Conservation (phyloP, 352 stramenopile species). For the Pythium monospermum region DNA sequence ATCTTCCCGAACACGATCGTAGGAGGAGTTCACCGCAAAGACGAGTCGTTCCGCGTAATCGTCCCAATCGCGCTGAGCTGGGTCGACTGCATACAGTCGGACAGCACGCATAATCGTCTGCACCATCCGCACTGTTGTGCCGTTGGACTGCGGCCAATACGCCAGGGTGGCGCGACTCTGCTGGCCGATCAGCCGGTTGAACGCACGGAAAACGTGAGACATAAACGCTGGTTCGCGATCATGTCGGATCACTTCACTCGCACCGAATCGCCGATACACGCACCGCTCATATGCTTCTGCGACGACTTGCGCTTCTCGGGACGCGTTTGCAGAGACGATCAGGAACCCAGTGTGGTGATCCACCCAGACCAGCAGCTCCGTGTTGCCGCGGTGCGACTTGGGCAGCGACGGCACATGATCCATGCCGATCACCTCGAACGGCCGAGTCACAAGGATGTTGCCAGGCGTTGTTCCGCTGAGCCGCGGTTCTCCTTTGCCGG, state of each 20-base stretch:
- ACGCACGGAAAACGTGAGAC: conserved; percentile 20
- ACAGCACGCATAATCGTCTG: conserved; percentile 16
- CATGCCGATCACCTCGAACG: conserved; percentile 25
- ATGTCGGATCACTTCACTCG: conserved; percentile 13
- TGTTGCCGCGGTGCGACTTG: conserved; percentile 16
- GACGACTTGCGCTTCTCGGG: conserved; percentile 10
- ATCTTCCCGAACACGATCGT: background rate
- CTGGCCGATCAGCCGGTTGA: conserved; percentile 12
- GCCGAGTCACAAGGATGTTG: conserved; percentile 13
- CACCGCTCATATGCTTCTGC: conserved; percentile 18
- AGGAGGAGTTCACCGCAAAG: conserved; percentile 15
- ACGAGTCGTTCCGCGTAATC: conserved; percentile 10
- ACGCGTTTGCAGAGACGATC: conserved; percentile 10
- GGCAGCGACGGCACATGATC: conserved; percentile 23
- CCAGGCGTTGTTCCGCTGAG: background rate
- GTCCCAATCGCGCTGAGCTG: conserved; percentile 19
- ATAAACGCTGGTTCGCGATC: conserved; percentile 25
- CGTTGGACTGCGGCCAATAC: conserved; percentile 16
- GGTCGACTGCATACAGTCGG: conserved; percentile 18
- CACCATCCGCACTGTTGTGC: conserved; percentile 6
- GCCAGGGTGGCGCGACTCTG: conserved; percentile 1
- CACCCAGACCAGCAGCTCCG: conserved; percentile 16
- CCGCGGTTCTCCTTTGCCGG: conserved; percentile 10
- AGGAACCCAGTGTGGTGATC: conserved; percentile 12
- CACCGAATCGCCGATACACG: conserved; percentile 16